Evolutionary conservation across 225 moss, liverwort and hornwort species (phyloP).

Genomic region (Sphagnum tenellum): DNA sequence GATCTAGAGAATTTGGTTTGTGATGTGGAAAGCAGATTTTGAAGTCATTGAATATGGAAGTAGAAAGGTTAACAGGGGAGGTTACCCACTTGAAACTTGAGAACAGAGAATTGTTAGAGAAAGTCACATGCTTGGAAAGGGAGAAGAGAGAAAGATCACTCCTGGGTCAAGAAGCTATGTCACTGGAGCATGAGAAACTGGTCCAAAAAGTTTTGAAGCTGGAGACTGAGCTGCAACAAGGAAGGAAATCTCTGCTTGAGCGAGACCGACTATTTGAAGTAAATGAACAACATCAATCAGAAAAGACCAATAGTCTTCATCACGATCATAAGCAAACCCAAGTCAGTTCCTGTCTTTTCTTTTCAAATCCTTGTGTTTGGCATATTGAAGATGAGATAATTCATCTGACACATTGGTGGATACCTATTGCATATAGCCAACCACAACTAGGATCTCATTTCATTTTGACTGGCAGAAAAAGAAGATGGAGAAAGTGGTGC

Average conservation of each 20-base stretch:
- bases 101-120: constrained; percentile 38
- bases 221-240: constrained; percentile 54
- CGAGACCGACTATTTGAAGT: constrained; percentile 53
- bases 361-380: too few species aligned
- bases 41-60: constrained; percentile 25
- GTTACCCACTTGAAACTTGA: constrained; percentile 36
- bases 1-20: constrained; percentile 4
- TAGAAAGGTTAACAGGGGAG: constrained; percentile 32
- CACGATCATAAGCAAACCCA: too few species aligned
- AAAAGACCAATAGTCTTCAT: too few species aligned
- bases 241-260: constrained; percentile 29
- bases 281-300: constrained; percentile 28
- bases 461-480: constrained; percentile 22
- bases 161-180: constrained; percentile 21
- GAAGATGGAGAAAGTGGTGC: constrained; percentile 22
- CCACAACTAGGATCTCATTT: too few species aligned
- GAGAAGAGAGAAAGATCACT: constrained; percentile 42
- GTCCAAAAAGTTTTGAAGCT: constrained; percentile 40
- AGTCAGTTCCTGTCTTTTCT: too few species aligned
- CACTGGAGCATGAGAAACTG: constrained; percentile 41
- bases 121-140: constrained; percentile 28
- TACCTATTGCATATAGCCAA: too few species aligned
- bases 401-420: too few species aligned
- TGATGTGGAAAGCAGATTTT: constrained; percentile 19
- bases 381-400: too few species aligned